Conservation (phyloP, 768 basidiomycete genomes). For the Trametes villosa region DNA sequence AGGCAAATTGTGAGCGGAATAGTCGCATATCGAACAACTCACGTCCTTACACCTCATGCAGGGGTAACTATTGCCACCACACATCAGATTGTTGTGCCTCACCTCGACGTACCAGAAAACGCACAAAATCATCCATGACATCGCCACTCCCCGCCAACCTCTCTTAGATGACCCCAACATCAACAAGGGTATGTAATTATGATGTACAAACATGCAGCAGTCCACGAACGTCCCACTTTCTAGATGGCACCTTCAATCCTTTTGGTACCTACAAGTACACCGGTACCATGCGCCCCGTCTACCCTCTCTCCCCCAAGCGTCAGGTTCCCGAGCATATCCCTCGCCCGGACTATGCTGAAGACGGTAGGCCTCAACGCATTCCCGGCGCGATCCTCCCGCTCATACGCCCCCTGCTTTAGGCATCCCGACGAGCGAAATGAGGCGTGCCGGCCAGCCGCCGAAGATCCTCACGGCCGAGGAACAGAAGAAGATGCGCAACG, state of each 20-base stretch:
- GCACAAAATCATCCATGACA: conserved; percentile 77
- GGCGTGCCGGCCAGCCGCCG: conserved; percentile 61
- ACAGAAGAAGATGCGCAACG: conserved; percentile 87
- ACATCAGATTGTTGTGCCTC: background rate
- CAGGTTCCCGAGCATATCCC: conserved; percentile 81
- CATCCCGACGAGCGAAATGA: conserved; percentile 60
- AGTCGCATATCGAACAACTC: background rate
- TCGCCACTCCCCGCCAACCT: conserved; percentile 46
- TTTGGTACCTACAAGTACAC: conserved; percentile 80
- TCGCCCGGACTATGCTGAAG: conserved; percentile 85
- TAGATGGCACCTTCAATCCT: conserved; percentile 81
- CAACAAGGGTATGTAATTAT: conserved; percentile 30
- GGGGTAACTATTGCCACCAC: conserved; percentile 17
- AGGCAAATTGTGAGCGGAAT: conserved; percentile 77
- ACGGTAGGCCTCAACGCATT: conserved; percentile 54
- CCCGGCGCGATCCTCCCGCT: conserved; percentile 36
- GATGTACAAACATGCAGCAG: background rate
- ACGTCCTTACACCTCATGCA: background rate
- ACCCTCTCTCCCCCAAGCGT: conserved; percentile 84
- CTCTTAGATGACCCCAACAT: conserved; percentile 32
- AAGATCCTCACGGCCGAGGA: conserved; percentile 71
- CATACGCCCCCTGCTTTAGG: conserved; percentile 43
- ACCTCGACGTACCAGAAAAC: conserved; percentile 58
- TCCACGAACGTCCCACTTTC: background rate
- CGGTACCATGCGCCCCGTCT: conserved; percentile 77